Evolutionary conservation across 2,329 filamentous ascomycete species (phyloP).

Genomic region (Blastomyces silverae): DNA sequence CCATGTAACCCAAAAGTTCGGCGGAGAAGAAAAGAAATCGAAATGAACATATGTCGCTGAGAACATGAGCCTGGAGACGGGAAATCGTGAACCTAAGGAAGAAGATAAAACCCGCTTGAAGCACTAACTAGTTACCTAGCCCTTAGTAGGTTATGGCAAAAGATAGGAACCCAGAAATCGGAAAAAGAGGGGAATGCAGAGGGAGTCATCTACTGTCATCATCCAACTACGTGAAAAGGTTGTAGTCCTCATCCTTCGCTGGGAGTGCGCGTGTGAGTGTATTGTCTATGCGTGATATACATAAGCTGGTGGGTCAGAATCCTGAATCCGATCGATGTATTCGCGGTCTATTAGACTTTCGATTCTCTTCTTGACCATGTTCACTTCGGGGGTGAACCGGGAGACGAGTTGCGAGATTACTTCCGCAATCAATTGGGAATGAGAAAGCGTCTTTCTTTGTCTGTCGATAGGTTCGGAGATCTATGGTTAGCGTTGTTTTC

Average conservation of each 20-base stretch:
- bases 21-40: background rate
- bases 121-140: background rate
- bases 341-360: slow-evolving; percentile 50
- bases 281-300: slow-evolving; percentile 38
- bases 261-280: background rate
- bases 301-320: slow-evolving; percentile 41
- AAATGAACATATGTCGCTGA: background rate
- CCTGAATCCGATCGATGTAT: slow-evolving; percentile 43
- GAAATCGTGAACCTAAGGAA: background rate
- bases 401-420: slow-evolving; percentile 44
- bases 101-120: background rate
- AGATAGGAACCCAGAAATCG: background rate
- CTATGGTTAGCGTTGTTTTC: background rate
- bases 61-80: background rate
- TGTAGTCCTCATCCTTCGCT: background rate
- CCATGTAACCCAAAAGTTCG: background rate
- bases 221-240: background rate
- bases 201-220: background rate
- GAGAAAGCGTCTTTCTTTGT: slow-evolving; percentile 45
- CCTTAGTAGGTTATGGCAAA: background rate
- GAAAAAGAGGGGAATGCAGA: background rate
- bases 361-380: slow-evolving; percentile 49
- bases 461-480: slow-evolving; percentile 23
- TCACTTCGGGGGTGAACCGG: slow-evolving; percentile 47
- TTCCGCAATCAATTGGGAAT: slow-evolving; percentile 47